Evolutionary conservation across 768 basidiomycete species (phyloP), one percentile per base, ranked within the genome.

Genomic region (Tulasnella sp.): DNA sequence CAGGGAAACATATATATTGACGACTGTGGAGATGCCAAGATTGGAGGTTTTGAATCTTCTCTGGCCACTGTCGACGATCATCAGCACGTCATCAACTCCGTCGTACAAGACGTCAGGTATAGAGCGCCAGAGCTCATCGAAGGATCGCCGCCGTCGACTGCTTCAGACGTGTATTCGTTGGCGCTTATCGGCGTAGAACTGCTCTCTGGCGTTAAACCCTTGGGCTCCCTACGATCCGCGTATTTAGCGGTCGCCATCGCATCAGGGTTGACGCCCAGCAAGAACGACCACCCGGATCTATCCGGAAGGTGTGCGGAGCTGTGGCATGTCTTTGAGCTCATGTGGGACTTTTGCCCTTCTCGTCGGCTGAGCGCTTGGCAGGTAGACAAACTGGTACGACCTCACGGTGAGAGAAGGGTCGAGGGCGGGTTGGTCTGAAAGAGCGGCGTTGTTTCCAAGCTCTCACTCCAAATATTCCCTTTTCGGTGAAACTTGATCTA

Each of bases 91-190:
- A 42, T 11, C 54, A 41, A 29, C 34, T 24, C 54, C 4, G n/a
- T 42, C 2, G 30, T 38, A 2, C 30, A 53, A 53, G 51, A 53
- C 29, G 41, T 53, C 11, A 19, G 51, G 10, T 56, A 56, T 42
- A 42, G 31, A 24, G 54, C 54, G 25, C 54, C 54, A 17, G 54
- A 56, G 25, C 31, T 56, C 17, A 17, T 44, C 4, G 42, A 56
- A 17, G 54, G 25, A 21, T 7, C 25, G n/a, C 34, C 25, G 27
- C 54, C 27, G 27, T 56, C 54, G 4, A 56, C 54, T 2, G 31
- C 54, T 9, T 41, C 31, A 31, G 54, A 56, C 29, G n/a, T 56
- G 12, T 56, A 56, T 22, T 22, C 54, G 2, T 22, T 56, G 22
- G 54, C 42, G 15, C 29, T 43, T 22, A 24, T 56, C 25, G 41